These are phyloP conservation scores for Cucumis hystrix DNA, from an alignment of 306 rosid species.

Conservation along the genomic window DNA sequence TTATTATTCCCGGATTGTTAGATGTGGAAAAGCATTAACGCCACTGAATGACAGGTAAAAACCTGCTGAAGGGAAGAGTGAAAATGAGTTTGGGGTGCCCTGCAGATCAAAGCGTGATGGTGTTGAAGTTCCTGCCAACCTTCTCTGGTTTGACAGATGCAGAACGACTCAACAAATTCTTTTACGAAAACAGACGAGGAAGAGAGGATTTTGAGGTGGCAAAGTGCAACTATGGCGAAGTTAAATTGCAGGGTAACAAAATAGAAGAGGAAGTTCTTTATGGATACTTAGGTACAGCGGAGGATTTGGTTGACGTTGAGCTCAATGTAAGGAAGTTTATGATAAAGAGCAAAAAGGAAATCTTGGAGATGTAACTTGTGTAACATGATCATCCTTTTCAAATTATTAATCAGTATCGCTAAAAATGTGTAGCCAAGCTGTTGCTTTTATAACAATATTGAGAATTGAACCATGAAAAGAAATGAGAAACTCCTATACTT, in stretches of 20 bases:
- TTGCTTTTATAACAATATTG: not conserved
- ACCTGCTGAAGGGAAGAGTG: slow-evolving; percentile 70
- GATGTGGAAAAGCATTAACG: too few relatives aligned
- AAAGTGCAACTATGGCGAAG: not conserved
- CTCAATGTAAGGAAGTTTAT: slow-evolving; percentile 38
- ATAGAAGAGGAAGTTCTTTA: slow-evolving; percentile 44
- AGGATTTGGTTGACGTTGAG: slow-evolving; percentile 70
- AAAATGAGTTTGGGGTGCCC: slow-evolving; percentile 38
- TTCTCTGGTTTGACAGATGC: slow-evolving; percentile 42
- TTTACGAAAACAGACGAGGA: slow-evolving; percentile 20
- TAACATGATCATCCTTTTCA: slow-evolving; percentile 30
- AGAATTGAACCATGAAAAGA: too few relatives aligned
- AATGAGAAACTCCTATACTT: too few relatives aligned
- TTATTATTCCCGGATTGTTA: too few relatives aligned
- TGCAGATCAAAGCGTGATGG: slow-evolving; percentile 34
- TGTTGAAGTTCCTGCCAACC: slow-evolving; percentile 40
- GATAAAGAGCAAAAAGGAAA: slow-evolving; percentile 82
- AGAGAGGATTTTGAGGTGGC: slow-evolving; percentile 25
- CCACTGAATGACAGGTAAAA: slow-evolving; percentile 46
- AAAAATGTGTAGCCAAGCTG: not conserved
- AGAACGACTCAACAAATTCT: slow-evolving; percentile 28
- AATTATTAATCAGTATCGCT: not conserved
- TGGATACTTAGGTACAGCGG: slow-evolving; percentile 77
- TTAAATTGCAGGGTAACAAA: slow-evolving; percentile 1
- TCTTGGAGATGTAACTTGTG: slow-evolving; percentile 39